phyloP scores from a whole-genome alignment of 768 basidiomycete genomes.

The Hortiboletus flavorubellus region DNA sequence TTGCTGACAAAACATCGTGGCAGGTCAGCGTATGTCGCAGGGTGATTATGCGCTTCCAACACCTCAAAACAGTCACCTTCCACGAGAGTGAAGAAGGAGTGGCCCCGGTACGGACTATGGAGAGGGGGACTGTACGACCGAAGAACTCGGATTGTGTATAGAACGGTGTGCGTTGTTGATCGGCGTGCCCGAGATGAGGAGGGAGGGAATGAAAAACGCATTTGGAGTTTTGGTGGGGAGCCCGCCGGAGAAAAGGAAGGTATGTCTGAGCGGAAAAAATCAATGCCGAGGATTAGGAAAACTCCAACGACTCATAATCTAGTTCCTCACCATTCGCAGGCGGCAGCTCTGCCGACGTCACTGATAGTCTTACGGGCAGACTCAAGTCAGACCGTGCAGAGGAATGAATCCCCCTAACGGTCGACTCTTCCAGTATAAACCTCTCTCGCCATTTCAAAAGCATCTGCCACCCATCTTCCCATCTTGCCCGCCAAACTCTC shows the following conservation, averaged over 20 bases:
- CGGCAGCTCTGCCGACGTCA: not conserved
- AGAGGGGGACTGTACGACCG: not conserved
- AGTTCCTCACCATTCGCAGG: not conserved
- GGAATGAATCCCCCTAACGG: not conserved
- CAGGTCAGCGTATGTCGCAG: not conserved
- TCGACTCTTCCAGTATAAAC: not conserved
- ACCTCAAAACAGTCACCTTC: not conserved
- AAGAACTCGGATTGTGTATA: not conserved
- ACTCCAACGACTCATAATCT: not conserved
- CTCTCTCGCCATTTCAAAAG: no score
- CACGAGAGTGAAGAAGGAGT: not conserved
- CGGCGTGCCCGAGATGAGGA: not conserved
- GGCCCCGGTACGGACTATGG: not conserved
- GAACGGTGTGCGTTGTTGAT: not conserved
- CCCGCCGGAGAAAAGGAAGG: no score
- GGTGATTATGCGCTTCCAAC: not conserved
- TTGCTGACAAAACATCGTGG: not conserved
- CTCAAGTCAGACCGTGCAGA: no score
- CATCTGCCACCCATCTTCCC: no score
- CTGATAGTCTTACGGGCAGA: not conserved
- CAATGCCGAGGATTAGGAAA: not conserved
- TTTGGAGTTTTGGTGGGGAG: not conserved
- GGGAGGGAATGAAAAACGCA: not conserved
- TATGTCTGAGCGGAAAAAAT: not conserved
- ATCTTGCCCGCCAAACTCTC: conserved; percentile 60